A percentile compares a stretch with the other conserved stretches of the same genome.
These are phyloP conservation scores for Thelephora ganbajun DNA, from an alignment of 768 basidiomycete species.

Conservation along the genomic window DNA sequence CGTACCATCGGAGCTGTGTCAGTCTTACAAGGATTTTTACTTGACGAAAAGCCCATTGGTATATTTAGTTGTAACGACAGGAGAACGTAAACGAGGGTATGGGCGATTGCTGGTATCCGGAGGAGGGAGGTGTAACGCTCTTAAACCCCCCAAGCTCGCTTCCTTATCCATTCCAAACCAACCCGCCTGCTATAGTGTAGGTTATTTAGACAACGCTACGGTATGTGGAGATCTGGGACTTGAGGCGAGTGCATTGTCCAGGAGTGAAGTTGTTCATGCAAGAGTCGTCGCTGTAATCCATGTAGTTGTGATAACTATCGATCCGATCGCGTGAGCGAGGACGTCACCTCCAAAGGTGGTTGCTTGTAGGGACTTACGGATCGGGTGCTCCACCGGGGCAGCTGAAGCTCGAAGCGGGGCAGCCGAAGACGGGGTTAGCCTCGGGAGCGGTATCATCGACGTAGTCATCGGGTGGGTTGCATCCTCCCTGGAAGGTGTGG, in stretches of 20 bases:
- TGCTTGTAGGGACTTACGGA: no score
- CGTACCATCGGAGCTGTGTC: no score
- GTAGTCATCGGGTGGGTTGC: slow-evolving; percentile 23
- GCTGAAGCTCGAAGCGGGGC: slow-evolving; percentile 11
- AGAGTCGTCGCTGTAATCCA: slow-evolving; percentile 38
- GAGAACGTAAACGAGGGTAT: no score
- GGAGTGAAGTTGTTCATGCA: slow-evolving; percentile 37
- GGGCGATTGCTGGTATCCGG: no score
- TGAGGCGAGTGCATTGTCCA: slow-evolving; percentile 26
- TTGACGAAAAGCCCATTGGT: no score
- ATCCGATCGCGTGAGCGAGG: slow-evolving; percentile 15
- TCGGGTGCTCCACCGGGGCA: no score
- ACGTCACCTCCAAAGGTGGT: no score
- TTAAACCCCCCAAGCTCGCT: no score
- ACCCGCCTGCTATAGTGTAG: background rate
- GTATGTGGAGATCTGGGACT: slow-evolving; percentile 30
- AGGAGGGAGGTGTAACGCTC: no score
- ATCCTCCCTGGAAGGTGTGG: slow-evolving; percentile 46
- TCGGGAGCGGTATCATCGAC: slow-evolving; percentile 36
- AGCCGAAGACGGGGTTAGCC: slow-evolving; percentile 24
- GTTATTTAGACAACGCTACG: slow-evolving; percentile 17
- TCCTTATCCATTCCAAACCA: no score
- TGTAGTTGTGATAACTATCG: slow-evolving; percentile 37
- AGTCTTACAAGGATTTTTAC: no score
- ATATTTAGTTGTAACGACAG: no score